Base-by-base conservation (phyloP, 495 filamentous ascomycete genomes). In the Hyaloscypha variabilis region DNA sequence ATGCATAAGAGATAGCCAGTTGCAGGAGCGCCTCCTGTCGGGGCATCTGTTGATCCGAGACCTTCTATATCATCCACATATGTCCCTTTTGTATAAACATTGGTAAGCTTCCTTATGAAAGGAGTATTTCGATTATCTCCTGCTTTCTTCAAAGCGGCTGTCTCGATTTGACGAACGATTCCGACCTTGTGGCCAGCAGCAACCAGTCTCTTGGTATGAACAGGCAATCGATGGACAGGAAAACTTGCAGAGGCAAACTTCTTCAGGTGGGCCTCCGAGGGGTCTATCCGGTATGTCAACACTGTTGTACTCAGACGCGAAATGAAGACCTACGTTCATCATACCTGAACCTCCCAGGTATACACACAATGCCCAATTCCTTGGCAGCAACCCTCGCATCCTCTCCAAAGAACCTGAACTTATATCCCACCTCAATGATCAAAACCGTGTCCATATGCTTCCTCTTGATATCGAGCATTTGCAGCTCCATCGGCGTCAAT, bases 341-440 rank as follows among this genome's bases (percentile, higher is more conserved):
- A 67, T 91, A 99, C 69, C 96, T 79, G 69, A 94, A 87, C 72
- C 97, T 99, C 10, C 95, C 95, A 1, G 95, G 95, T 69, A 98
- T 97, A 72, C 95, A 99, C 39, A 98, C 91, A 70, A 99, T 98
- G 63, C 90, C 90, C 64, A 99, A 79, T 73, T 94, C 93, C 73
- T 95, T 97, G 6, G 93, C 90, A 19, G 95, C 96, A 62, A 87
- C 84, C 62, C 93, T 85, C 6, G 95, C 95, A 80, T 99, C 95
- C 71, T 97, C 94, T n/a, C 96, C 95, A 71, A 96, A 97, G 80
- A 99, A 97, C 50, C 89, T 86, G 79, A 95, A 99, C 75, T 99
- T 99, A 75, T 99, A 99, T 29, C 95, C 95, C 6, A 99, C 95
- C 71, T 99, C 93, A 23, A 97, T 86, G 3, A 97, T 87, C 46